phyloP scores from a whole-genome alignment of 2,329 filamentous ascomycete genomes.

The Xylaria polymorpha region DNA sequence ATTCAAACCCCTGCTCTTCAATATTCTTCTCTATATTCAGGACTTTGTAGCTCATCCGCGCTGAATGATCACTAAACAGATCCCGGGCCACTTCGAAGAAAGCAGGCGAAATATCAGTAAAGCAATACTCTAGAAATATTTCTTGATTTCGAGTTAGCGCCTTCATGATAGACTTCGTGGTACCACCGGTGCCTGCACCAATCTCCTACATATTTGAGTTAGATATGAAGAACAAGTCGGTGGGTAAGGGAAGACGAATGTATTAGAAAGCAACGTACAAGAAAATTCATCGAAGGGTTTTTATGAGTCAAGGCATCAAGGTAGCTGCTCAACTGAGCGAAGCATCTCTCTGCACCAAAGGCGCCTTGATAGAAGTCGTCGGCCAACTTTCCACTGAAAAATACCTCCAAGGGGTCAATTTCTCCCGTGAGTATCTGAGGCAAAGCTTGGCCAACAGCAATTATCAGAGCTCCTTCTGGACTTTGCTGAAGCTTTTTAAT shows the following conservation, averaged over 20 bases:
- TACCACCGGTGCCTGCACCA: conserved; percentile 46
- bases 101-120: conserved; percentile 47
- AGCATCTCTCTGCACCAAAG: conserved; percentile 38
- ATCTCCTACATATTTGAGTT: conserved; percentile 43
- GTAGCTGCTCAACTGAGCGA: conserved; percentile 37
- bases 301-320: conserved; percentile 37
- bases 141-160: conserved; percentile 37
- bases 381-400: conserved; percentile 38
- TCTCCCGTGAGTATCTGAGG: conserved; percentile 39
- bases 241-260: neutral
- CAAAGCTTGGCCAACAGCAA: conserved; percentile 39
- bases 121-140: conserved; percentile 43
- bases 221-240: conserved; percentile 34
- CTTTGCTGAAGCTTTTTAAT: conserved; percentile 34
- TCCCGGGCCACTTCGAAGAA: conserved; percentile 47
- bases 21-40: conserved; percentile 49
- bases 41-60: conserved; percentile 46
- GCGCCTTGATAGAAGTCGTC: conserved; percentile 40
- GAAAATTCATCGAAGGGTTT: conserved; percentile 37
- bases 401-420: conserved; percentile 40
- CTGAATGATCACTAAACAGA: conserved; percentile 41
- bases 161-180: conserved; percentile 45
- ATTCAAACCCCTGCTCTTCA: conserved; percentile 48
- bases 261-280: conserved; percentile 25
- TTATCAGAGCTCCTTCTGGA: conserved; percentile 38